Evolutionary conservation across 768 basidiomycete genomes (phyloP).

Genomic region (Termitomyces sp.): DNA sequence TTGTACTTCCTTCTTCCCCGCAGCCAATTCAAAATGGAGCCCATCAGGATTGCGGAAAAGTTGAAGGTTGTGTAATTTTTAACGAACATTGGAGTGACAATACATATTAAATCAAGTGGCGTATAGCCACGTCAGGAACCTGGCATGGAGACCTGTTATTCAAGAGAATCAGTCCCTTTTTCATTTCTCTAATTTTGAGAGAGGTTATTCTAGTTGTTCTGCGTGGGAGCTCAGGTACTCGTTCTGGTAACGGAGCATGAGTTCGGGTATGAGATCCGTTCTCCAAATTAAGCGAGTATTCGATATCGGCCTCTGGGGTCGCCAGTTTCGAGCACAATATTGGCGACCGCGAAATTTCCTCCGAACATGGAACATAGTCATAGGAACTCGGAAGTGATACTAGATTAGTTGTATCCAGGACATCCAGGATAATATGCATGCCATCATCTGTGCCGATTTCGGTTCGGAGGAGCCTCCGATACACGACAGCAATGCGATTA

Average conservation of each 20-base stretch:
- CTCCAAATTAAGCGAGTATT: background rate
- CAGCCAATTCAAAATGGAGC: conserved; percentile 3
- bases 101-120: background rate
- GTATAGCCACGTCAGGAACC: background rate
- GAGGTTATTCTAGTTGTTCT: background rate
- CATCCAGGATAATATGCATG: background rate
- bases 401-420: background rate
- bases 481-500: no score
- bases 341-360: background rate
- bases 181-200: background rate
- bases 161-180: background rate
- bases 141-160: background rate
- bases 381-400: background rate
- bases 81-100: background rate
- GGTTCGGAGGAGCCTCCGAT: no score
- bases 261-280: background rate
- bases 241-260: background rate
- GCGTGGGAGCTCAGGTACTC: background rate
- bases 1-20: conserved; percentile 5
- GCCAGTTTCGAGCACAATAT: background rate
- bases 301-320: no score
- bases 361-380: background rate
- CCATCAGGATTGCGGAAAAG: background rate
- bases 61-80: background rate
- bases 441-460: background rate